Base-by-base conservation (phyloP, 2,329 filamentous ascomycete species). In the Cordyceps cateniannulata region DNA sequence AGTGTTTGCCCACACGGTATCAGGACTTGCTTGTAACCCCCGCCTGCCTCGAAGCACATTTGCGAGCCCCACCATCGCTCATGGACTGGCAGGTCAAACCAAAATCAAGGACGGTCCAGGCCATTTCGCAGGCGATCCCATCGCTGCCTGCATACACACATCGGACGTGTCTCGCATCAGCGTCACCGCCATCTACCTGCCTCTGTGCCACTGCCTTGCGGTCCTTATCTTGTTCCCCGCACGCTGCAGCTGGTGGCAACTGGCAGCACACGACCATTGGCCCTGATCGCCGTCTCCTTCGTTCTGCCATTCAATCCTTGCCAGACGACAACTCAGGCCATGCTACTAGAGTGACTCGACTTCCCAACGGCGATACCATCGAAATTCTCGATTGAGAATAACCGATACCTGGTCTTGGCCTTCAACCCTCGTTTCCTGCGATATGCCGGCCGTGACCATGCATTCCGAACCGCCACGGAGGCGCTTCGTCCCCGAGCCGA, bases 401-500 rank as follows among this genome's bases (percentile, higher is more conserved):
- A n/a, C 25, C 22, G 24, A 45, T 38, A 32, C 1, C 48, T 25
- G 27, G 18, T 20, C 22, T 16, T 5, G 29, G 38, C 10, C n/a
- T 50, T 44, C 2, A 10, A 20, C 24, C 32, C 24, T 35, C 9
- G n/a, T 25, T n/a, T 35, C 24, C 18, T 14, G 51, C 35, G 24
- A 44, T 8, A 24, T 12, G 25, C 18, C n/a, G 25, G 25, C 25
- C 16, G 24, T 3, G 22, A 24, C 35, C 27, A 59, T 59, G 48
- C 22, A 69, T 61, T 63, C 73, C 65, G 72, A 73, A 45, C 74
- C 76, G 65, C 73, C 79, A 55, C 78, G 79, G 65, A 78, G 83
- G 69, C 84, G 84, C 67, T 90, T 90, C 74, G 80, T 77, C 47
- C 87, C 88, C 38, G 81, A 89, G 59, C 87, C 88, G 18, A 84